Evolutionary conservation across 805 yeast species (phyloP), one percentile per base, ranked within the genome.

Genomic region (Starmerella roubikii): DNA sequence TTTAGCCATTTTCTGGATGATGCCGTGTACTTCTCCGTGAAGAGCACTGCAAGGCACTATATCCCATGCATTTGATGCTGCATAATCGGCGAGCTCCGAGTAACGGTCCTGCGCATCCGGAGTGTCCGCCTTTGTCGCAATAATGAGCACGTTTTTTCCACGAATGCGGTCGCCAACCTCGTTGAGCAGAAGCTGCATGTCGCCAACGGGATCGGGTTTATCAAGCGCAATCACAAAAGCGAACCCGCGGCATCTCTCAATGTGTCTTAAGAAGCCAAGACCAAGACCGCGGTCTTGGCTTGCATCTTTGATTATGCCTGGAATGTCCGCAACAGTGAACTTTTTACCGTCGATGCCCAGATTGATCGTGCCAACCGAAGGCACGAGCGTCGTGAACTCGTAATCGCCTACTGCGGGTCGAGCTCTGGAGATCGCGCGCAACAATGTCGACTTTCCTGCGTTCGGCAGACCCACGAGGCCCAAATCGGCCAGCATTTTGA

Each of bases 301-400:
- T 0, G 98, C 97, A 6, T 94, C 96, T 56, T 76, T 69, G 43
- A 91, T 80, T 32, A 91, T 79, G 6, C 98, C 98, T 0, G 98
- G 98, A 41, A 91, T 91, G 62, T 91, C 98, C 1, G 97, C 97
- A 1, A 91, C 96, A 0, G 95, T 82, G 56, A 88, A 86, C 4
- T 79, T 69, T 19, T 51, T 49, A 32, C 53, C 52, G 3, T 64
- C 58, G 2, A 78, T 69, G 1, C 78, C 71, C 17, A 75, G 57
- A 33, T 68, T 67, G 12, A 91, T 80, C 0, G 96, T 88, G 3
- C 98, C 98, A 35, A 91, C 73, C 0, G 84, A 78, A 1, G 98
- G 98, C 44, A 77, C 83, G 38, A 91, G 61, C 0, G 98, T 91
- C 0, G 98, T 91, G 55, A 91, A 91, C 53, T 80, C 93, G 95